Evolutionary conservation across 2,329 filamentous ascomycete species (phyloP).

Genomic region (Pseudogymnoascus sp.): DNA sequence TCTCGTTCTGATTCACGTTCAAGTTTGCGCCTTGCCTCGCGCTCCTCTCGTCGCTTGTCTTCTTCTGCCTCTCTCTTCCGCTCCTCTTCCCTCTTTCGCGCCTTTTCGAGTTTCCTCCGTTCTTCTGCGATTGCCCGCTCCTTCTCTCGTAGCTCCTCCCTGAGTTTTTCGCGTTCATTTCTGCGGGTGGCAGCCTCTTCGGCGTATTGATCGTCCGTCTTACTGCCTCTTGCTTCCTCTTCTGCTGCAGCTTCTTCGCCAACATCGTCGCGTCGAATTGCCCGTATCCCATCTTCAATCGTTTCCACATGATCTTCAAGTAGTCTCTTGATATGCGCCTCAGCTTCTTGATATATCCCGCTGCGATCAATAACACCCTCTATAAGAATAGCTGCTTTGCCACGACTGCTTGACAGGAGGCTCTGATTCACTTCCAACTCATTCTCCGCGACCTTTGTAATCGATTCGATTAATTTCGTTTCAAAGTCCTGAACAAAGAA

Average conservation of each 20-base stretch:
- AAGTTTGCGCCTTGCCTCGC: slow-evolving; percentile 24
- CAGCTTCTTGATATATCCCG: slow-evolving; percentile 66
- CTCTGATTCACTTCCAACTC: slow-evolving; percentile 69
- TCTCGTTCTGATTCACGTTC: slow-evolving; percentile 20
- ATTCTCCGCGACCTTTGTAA: slow-evolving; percentile 62
- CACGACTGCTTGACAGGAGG: slow-evolving; percentile 64
- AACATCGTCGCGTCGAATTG: slow-evolving; percentile 59
- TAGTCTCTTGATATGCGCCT: slow-evolving; percentile 58
- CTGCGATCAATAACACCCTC: slow-evolving; percentile 72
- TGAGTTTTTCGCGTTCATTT: slow-evolving; percentile 52
- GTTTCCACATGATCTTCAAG: slow-evolving; percentile 55
- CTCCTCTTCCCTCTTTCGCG: slow-evolving; percentile 45
- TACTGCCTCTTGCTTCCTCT: slow-evolving; percentile 58
- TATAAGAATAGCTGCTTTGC: slow-evolving; percentile 66
- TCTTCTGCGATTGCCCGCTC: slow-evolving; percentile 54
- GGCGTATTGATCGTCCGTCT: slow-evolving; percentile 67
- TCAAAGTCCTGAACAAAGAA: slow-evolving; percentile 54
- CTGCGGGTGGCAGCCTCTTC: slow-evolving; percentile 56
- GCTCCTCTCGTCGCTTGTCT: slow-evolving; percentile 35
- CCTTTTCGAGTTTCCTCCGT: slow-evolving; percentile 48
- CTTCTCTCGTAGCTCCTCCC: slow-evolving; percentile 52
- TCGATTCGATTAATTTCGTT: slow-evolving; percentile 54
- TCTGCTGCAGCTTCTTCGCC: slow-evolving; percentile 60
- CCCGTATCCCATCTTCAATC: slow-evolving; percentile 63
- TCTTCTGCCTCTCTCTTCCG: slow-evolving; percentile 39